Evolutionary conservation across 2,329 filamentous ascomycete genomes (phyloP), one percentile per base, ranked within the genome.

Genomic region (Pseudogymnoascus sp.): DNA sequence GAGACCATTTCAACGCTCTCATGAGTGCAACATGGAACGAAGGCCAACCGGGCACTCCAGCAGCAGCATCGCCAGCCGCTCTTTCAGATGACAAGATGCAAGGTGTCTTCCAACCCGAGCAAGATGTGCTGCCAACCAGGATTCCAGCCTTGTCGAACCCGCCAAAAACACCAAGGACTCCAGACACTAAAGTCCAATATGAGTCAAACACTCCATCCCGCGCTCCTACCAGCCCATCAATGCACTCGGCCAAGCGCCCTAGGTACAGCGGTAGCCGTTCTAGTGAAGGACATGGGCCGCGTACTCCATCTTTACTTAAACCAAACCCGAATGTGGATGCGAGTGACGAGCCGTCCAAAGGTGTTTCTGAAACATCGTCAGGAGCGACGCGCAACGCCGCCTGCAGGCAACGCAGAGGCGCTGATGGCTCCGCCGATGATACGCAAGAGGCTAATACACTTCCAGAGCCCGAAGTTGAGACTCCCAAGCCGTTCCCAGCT

Each of bases 21-120:
- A 65, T 82, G 62, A 79, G 76, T 14, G 81, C 79, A 4, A 84
- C 80, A 6, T 86, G 81, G 81, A 86, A 86, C 61, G 81, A 86
- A 67, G 84, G 82, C 2, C 83, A 86, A 63, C 80, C 81, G 0
- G 80, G 85, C 63, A 85, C 83, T 5, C 83, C 82, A 6, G 67
- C 68, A 41, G 57, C 59, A 57, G 18, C 22, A 38, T 70, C 68
- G 39, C 66, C 68, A 54, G 16, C 25, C 9, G n/a, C 14, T 18
- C 38, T 37, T 39, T n/a, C 47, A 32, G 28, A 54, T 2, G 47
- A 54, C 16, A 54, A 3, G 9, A 20, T 54, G 47, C 47, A 54
- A 32, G 47, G 32, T 20, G 16, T 54, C 16, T 6, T 32, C 9
- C 28, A 54, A 54, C 3, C 47, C 12, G 47, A 32, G n/a, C 28